These are phyloP conservation scores for Russula compacta DNA, from an alignment of 768 basidiomycete species.

Conservation along the genomic window DNA sequence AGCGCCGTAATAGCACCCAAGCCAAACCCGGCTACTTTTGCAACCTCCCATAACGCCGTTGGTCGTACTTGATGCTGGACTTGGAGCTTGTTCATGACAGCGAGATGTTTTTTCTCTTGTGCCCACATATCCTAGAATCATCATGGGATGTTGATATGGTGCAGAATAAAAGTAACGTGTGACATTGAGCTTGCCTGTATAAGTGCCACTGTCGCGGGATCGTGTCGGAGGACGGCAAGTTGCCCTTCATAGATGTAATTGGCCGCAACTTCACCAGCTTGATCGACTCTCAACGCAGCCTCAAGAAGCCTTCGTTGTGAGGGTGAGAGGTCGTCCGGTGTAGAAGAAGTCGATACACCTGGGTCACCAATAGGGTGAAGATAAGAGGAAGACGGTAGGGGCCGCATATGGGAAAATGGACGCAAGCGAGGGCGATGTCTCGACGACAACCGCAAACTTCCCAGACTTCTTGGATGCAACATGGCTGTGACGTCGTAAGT, in stretches of 20 bases:
- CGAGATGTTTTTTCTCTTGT: constrained; percentile 86
- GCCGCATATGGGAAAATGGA: constrained; percentile 9
- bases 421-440: not conserved
- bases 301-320: constrained; percentile 46
- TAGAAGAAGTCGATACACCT: constrained; percentile 39
- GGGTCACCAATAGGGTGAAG: constrained; percentile 29
- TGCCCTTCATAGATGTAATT: constrained; percentile 96
- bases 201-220: constrained; percentile 47
- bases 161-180: not conserved
- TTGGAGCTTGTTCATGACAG: constrained; percentile 78
- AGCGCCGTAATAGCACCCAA: constrained; percentile 80
- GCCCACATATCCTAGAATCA: constrained; percentile 88
- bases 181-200: constrained; percentile 52
- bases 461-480: not conserved
- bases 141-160: not conserved
- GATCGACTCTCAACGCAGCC: constrained; percentile 79
- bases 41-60: constrained; percentile 73
- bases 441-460: not conserved
- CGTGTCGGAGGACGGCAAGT: constrained; percentile 56
- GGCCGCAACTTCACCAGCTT: constrained; percentile 91
- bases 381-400: constrained; percentile 41
- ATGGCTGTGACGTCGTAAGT: not conserved
- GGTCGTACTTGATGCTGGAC: constrained; percentile 78
- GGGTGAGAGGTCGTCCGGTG: constrained; percentile 44
- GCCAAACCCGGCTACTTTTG: constrained; percentile 80